Evolutionary conservation across 2,329 filamentous ascomycete genomes (phyloP).

Genomic region (Verticillium albo-atrum): DNA sequence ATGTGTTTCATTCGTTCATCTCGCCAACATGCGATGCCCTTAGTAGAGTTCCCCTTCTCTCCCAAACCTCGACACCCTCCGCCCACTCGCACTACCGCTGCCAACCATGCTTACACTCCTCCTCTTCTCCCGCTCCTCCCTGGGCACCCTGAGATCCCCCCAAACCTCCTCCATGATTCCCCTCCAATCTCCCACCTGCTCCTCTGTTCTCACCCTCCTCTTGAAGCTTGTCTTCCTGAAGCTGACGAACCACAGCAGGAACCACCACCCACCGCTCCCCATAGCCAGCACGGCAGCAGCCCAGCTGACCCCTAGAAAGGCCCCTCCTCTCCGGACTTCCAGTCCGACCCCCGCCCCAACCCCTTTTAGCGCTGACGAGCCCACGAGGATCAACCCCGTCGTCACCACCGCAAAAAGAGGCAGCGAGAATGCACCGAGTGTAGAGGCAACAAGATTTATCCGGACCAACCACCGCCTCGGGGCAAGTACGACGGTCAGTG

Average conservation of each 20-base stretch:
- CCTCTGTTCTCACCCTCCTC: constrained; percentile 11
- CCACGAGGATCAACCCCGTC: constrained; percentile 11
- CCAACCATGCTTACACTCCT: not conserved
- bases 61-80: not conserved
- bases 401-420: constrained; percentile 9
- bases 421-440: constrained; percentile 6
- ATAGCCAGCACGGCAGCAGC: constrained; percentile 9
- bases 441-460: constrained; percentile 6
- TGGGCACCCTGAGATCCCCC: constrained; percentile 8
- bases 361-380: constrained; percentile 2
- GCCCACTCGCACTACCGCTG: not conserved
- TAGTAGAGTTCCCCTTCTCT: not conserved
- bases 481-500: constrained; percentile 10
- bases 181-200: constrained; percentile 15
- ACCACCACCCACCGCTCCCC: constrained; percentile 13
- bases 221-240: constrained; percentile 14
- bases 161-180: constrained; percentile 16
- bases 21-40: no score
- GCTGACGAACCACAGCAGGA: constrained; percentile 18
- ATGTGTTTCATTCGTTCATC: no score
- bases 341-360: constrained; percentile 10
- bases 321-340: constrained; percentile 6
- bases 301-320: constrained; percentile 15
- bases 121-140: not conserved
- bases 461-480: constrained; percentile 8